A percentile compares a stretch with the other conserved stretches of the same genome.
phyloP scores from a whole-genome alignment of 1,284 basidiomycete species.

The Anthracocystis panici-leucophaei region DNA sequence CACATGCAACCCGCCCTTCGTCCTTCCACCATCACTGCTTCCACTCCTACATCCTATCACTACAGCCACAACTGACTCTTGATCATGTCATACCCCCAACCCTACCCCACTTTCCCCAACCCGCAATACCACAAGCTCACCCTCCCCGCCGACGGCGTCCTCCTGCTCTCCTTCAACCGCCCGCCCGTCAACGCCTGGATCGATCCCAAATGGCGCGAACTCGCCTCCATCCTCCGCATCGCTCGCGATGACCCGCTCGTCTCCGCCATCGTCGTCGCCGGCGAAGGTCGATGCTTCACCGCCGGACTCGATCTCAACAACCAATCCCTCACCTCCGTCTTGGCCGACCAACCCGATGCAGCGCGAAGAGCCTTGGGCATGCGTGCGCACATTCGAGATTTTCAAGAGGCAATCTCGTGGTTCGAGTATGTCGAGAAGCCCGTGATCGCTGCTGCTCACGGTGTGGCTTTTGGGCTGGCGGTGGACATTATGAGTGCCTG shows the following conservation, averaged over 20 bases:
- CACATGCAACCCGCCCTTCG: not conserved
- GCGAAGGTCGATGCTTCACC: constrained; percentile 66
- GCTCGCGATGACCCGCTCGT: constrained; percentile 61
- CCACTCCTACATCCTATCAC: not conserved
- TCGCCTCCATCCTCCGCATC: constrained; percentile 55
- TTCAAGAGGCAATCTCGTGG: constrained; percentile 65
- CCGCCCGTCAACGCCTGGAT: constrained; percentile 66
- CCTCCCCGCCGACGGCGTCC: constrained; percentile 54
- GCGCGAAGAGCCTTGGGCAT: constrained; percentile 62
- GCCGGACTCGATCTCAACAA: constrained; percentile 66
- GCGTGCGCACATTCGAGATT: constrained; percentile 63
- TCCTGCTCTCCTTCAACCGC: constrained; percentile 62
- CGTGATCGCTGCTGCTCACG: constrained; percentile 86
- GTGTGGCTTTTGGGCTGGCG: constrained; percentile 80
- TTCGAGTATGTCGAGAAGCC: constrained; percentile 80
- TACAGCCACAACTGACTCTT: not conserved
- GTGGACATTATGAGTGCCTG: constrained; percentile 81
- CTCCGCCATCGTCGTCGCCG: constrained; percentile 64
- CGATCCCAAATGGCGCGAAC: constrained; percentile 64
- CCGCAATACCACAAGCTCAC: constrained; percentile 58
- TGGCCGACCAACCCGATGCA: constrained; percentile 49
- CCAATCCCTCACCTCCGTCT: constrained; percentile 25
- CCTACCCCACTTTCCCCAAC: constrained; percentile 35
- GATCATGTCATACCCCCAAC: constrained; percentile 48
- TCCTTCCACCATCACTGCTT: not conserved